phyloP scores from a whole-genome alignment of 2,329 filamentous ascomycete species.

The Botryotinia calthae region DNA sequence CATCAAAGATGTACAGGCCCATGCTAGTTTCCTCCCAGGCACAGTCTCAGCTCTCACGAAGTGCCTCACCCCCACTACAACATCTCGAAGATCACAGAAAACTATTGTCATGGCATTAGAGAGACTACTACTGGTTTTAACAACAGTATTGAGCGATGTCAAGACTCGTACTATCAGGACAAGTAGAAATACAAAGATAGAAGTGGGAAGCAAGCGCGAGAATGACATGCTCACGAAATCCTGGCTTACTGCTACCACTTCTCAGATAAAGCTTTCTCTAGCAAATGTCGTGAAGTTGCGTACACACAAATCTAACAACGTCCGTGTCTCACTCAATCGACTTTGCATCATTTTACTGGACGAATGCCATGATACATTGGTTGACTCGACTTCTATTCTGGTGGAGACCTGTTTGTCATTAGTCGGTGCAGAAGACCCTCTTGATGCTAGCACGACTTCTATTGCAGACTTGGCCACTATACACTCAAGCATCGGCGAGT shows the following conservation, averaged over 20 bases:
- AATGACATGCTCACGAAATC: slow-evolving; percentile 42
- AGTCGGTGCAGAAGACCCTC: slow-evolving; percentile 46
- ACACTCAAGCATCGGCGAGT: slow-evolving; percentile 59
- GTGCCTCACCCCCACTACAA: slow-evolving; percentile 63
- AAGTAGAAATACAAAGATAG: slow-evolving; percentile 15
- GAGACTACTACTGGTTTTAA: slow-evolving; percentile 54
- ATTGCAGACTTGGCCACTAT: slow-evolving; percentile 62
- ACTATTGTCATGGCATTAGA: slow-evolving; percentile 63
- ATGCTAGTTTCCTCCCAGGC: slow-evolving; percentile 84
- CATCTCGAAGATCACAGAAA: slow-evolving; percentile 56
- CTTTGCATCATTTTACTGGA: slow-evolving; percentile 75
- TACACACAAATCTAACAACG: slow-evolving; percentile 64
- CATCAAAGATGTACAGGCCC: slow-evolving; percentile 68
- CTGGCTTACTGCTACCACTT: slow-evolving; percentile 79
- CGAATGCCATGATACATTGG: slow-evolving; percentile 71
- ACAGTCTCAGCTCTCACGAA: slow-evolving; percentile 80
- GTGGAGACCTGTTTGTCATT: slow-evolving; percentile 80
- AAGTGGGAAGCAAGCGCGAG: slow-evolving; percentile 39
- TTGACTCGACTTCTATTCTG: slow-evolving; percentile 66
- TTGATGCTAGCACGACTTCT: slow-evolving; percentile 42
- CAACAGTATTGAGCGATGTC: slow-evolving; percentile 57
- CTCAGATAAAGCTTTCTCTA: slow-evolving; percentile 80
- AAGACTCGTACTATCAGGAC: slow-evolving; percentile 45
- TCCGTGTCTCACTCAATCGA: slow-evolving; percentile 63
- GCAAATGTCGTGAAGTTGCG: slow-evolving; percentile 74